A percentile compares a stretch with the other conserved stretches of the same genome.
Evolutionary conservation across 2,329 filamentous ascomycete species (phyloP).

Genomic region (Fusarium cicatricum): DNA sequence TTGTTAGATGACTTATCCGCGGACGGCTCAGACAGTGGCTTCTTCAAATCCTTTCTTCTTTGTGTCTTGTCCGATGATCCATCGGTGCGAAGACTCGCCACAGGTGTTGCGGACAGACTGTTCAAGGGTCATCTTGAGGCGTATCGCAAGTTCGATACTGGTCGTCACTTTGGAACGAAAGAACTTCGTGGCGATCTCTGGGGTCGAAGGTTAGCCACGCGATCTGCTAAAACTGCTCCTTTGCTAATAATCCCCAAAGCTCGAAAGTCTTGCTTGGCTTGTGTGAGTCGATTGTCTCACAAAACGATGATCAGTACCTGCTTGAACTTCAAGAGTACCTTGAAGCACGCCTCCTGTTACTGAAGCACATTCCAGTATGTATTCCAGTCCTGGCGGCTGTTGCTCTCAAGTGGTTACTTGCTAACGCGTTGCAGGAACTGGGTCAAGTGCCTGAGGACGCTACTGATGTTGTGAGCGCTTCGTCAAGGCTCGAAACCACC

Average conservation of each 20-base stretch:
- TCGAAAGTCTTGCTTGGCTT: conserved; percentile 55
- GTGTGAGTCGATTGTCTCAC: conserved; percentile 57
- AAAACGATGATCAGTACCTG: conserved; percentile 55
- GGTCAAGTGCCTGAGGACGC: conserved; percentile 62
- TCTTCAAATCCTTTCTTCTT: conserved; percentile 61
- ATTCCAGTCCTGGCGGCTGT: background rate
- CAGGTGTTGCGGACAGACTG: conserved; percentile 57
- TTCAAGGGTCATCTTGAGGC: conserved; percentile 48
- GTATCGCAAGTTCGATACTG: conserved; percentile 39
- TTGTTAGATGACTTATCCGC: conserved; percentile 45
- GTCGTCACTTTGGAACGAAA: conserved; percentile 36
- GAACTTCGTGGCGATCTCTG: conserved; percentile 56
- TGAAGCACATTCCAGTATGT: conserved; percentile 60
- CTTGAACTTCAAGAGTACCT: conserved; percentile 64
- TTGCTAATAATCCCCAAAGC: conserved; percentile 29
- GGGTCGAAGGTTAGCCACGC: conserved; percentile 58
- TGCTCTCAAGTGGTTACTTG: background rate
- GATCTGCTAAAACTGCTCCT: background rate
- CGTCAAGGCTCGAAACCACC: conserved; percentile 67
- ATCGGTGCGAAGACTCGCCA: conserved; percentile 57
- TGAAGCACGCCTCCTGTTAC: conserved; percentile 60
- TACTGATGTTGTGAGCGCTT: conserved; percentile 61
- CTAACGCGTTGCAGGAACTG: conserved; percentile 57
- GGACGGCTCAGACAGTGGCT: conserved; percentile 36
- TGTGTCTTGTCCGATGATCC: conserved; percentile 63